Conservation (phyloP, 2,329 filamentous ascomycete species). For the Fusarium nisikadoi region DNA sequence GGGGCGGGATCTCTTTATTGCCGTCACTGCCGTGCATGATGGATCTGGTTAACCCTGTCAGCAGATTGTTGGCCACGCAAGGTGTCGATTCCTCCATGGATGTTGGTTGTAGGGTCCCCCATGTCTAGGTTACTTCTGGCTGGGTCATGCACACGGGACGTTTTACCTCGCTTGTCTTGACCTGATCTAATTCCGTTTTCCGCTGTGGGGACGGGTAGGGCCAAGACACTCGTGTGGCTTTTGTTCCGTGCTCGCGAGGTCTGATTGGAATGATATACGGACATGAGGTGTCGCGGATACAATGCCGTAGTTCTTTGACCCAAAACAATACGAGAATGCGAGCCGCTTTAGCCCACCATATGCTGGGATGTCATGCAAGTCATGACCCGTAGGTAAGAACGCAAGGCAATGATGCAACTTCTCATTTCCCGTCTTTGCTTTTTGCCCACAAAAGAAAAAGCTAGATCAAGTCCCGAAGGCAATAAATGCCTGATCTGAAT, state of each 20-base stretch:
- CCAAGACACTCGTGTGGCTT: neutral
- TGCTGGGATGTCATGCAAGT: no score
- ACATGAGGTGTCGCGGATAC: neutral
- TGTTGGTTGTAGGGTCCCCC: neutral
- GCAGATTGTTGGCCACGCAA: neutral
- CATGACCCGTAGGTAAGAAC: neutral
- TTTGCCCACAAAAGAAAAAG: rapidly evolving
- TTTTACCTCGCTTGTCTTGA: neutral
- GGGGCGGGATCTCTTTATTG: neutral
- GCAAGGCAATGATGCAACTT: neutral
- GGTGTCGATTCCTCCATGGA: neutral
- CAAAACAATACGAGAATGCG: neutral
- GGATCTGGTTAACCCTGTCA: neutral
- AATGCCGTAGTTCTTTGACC: neutral
- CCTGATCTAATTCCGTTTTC: neutral
- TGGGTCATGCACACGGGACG: neutral
- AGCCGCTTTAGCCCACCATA: rapidly evolving
- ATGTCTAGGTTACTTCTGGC: neutral
- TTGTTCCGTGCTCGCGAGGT: neutral
- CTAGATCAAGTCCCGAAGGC: neutral
- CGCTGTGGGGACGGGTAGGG: neutral
- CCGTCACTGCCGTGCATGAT: neutral
- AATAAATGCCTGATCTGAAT: neutral
- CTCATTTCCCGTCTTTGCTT: neutral
- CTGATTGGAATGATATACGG: neutral